Base-by-base conservation (phyloP, 495 filamentous ascomycete species). In the Pseudomonodictys pantanalensis region DNA sequence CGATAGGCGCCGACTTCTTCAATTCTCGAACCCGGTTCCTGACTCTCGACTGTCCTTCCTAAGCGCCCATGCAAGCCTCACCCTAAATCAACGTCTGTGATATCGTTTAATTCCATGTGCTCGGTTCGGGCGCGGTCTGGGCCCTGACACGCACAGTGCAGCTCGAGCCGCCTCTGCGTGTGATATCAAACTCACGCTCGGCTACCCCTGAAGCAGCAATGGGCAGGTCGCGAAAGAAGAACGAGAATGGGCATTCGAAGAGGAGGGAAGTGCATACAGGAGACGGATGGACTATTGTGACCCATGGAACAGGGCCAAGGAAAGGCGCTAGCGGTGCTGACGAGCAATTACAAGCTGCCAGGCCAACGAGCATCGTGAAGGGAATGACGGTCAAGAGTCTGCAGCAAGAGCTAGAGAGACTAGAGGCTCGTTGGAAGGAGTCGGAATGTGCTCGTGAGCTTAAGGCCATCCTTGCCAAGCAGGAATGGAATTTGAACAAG, bases 241-340 rank as follows among this genome's bases (percentile, higher is more conserved):
- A 58, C 39, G 26, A 24, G 30, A n/a, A 58, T 30, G 56, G 24
- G 20, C 11, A 24, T 52, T 44, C 61, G 50, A 64, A 64, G 28
- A 54, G 61, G 33, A 57, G 24, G 25, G 25, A 58, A 17, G 55
- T 59, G 2, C 18, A 8, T 17, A 24, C 26, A 1, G 33, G 30
- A 9, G 60, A 64, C 48, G 60, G 60, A 7, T 64, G 60, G 60
- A 64, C 53, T 9, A 24, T 64, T 12, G 54, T 64, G n/a, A n/a
- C 25, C 41, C 60, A 20, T 47, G 51, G 42, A 7, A 44, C 3
- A 17, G 23, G 17, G 17, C 18, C 1, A 28, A 42, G 49, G 12
- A 18, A 20, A n/a, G 15, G 42, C 7, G 10, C 17, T 17, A 29
- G 23, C 2, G 24, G 44, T 3, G 24, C 35, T 11, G 41, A 9